These are phyloP conservation scores for Xylariaceae sp. DNA, from an alignment of 2,329 filamentous ascomycete species.

Conservation along the genomic window DNA sequence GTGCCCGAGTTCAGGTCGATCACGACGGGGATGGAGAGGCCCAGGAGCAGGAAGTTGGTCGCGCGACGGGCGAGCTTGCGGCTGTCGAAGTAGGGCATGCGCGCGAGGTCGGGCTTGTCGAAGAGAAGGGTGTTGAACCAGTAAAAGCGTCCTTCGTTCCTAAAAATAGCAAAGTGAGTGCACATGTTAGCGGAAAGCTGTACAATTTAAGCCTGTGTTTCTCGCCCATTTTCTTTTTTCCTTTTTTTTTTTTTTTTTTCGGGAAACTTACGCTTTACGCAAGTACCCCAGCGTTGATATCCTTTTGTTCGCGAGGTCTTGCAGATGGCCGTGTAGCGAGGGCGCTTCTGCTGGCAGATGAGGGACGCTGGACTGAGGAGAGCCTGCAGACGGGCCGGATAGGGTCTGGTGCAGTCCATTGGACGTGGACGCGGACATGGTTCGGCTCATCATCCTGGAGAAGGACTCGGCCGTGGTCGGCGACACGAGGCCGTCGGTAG, in stretches of 20 bases:
- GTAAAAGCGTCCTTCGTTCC: slow-evolving; percentile 89
- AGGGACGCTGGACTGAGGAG: slow-evolving; percentile 21
- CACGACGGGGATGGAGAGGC: slow-evolving; percentile 82
- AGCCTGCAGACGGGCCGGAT: slow-evolving; percentile 24
- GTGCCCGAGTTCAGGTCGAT: slow-evolving; percentile 80
- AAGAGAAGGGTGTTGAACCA: slow-evolving; percentile 98
- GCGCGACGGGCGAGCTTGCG: slow-evolving; percentile 83
- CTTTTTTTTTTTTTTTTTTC: no score
- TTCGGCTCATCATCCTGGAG: slow-evolving; percentile 41
- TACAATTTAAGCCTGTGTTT: no score
- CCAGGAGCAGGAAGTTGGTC: slow-evolving; percentile 88
- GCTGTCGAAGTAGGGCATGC: slow-evolving; percentile 79
- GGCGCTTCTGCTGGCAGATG: slow-evolving; percentile 41
- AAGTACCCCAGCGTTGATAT: slow-evolving; percentile 93
- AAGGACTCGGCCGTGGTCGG: slow-evolving; percentile 34
- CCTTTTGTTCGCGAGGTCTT: slow-evolving; percentile 82
- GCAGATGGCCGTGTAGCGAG: slow-evolving; percentile 59
- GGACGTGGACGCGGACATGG: slow-evolving; percentile 27
- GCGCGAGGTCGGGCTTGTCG: slow-evolving; percentile 70
- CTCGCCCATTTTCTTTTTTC: no score
- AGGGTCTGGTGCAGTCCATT: slow-evolving; percentile 13
- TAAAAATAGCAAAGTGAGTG: no score
- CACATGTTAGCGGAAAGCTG: no score
- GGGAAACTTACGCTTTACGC: slow-evolving; percentile 76
- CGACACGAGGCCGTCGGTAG: slow-evolving; percentile 29